Conservation (phyloP, 2,329 filamentous ascomycete species). For the Bipolaris oryzae region DNA sequence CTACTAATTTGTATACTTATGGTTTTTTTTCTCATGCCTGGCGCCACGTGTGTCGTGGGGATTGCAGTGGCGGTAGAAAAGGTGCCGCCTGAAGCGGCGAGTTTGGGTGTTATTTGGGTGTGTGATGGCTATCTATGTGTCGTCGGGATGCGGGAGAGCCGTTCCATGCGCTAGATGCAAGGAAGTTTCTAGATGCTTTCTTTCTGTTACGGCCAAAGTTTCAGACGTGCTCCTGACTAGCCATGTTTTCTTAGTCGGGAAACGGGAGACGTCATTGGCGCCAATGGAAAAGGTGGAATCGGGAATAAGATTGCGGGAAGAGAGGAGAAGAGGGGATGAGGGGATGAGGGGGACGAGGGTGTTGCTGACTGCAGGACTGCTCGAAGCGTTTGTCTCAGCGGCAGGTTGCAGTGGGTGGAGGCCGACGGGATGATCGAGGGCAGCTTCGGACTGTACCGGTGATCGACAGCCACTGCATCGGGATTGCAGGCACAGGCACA, state of each 20-base stretch:
- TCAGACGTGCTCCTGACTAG: slow-evolving; percentile 26
- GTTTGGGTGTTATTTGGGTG: slow-evolving; percentile 32
- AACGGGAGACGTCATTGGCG: slow-evolving; percentile 29
- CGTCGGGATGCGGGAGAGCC: slow-evolving; percentile 41
- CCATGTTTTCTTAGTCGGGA: slow-evolving; percentile 10
- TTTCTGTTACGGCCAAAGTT: slow-evolving; percentile 37
- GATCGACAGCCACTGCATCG: slow-evolving; percentile 2
- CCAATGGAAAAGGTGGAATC: slow-evolving; percentile 17
- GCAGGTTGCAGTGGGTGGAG: slow-evolving; percentile 25
- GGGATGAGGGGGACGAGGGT: not conserved
- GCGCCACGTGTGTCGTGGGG: slow-evolving; percentile 23
- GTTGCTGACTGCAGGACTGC: slow-evolving; percentile 21
- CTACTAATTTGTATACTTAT: slow-evolving; percentile 22
- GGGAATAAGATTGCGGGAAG: slow-evolving; percentile 18
- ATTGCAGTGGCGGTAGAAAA: not conserved
- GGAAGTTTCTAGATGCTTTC: slow-evolving; percentile 38
- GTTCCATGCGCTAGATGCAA: slow-evolving; percentile 38
- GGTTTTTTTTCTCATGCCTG: not conserved
- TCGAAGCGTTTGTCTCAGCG: slow-evolving; percentile 30
- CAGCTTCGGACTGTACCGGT: not conserved
- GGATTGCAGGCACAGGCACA: not conserved
- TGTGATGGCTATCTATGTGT: slow-evolving; percentile 23
- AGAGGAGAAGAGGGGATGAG: slow-evolving; percentile 5
- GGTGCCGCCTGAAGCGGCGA: slow-evolving; percentile 25
- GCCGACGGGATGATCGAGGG: slow-evolving; percentile 15